phyloP scores from a whole-genome alignment of 2,329 filamentous ascomycete species.

The Sporothrix euskadiensis region DNA sequence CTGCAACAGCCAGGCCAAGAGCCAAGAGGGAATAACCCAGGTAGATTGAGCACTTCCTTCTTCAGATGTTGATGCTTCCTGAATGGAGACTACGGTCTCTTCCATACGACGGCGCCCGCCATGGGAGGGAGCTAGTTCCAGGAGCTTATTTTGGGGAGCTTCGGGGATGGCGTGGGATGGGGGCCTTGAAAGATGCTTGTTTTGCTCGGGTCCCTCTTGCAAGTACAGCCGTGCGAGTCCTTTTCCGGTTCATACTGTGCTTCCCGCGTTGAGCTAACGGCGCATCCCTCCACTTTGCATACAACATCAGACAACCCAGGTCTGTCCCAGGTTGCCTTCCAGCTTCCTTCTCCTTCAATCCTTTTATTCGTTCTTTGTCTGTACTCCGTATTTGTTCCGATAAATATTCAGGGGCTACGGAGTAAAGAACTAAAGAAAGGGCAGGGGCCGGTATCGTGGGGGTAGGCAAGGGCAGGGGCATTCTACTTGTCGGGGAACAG shows the following conservation, averaged over 20 bases:
- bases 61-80: not conserved
- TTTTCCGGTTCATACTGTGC: not conserved
- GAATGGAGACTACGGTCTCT: not conserved
- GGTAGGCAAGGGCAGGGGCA: not conserved
- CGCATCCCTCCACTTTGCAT: not conserved
- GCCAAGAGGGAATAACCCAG: not conserved
- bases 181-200: not conserved
- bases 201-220: not conserved
- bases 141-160: not conserved
- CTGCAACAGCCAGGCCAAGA: not conserved
- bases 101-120: not conserved
- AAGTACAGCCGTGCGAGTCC: constrained; percentile 15
- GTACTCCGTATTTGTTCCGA: not conserved
- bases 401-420: not conserved
- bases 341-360: not conserved
- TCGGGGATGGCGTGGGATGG: not conserved
- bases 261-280: constrained; percentile 7
- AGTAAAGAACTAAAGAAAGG: not conserved
- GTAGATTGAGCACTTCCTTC: not conserved
- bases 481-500: not conserved
- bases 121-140: not conserved
- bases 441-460: not conserved
- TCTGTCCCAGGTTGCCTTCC: not conserved
- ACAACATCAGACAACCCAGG: not conserved
- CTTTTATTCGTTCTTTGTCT: not conserved